Base-by-base conservation (phyloP, 2,329 filamentous ascomycete species). In the Teratosphaeriaceae sp. region DNA sequence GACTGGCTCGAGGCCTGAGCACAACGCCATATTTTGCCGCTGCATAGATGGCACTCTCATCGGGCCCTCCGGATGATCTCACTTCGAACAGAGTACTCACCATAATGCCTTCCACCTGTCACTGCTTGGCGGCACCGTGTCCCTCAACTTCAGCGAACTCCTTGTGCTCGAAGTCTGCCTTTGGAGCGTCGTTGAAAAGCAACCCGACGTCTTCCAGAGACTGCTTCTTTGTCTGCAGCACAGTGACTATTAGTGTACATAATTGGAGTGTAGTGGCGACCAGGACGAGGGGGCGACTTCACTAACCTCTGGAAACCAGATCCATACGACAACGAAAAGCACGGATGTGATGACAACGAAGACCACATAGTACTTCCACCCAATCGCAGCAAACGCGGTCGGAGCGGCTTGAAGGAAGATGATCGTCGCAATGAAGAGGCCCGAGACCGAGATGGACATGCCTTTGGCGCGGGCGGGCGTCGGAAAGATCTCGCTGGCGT, bases 401-500 rank as follows among this genome's bases (percentile, higher is more conserved):
- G 36, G 37, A 15, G 38, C 42, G 8, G 42, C 36, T 22, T 37
- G 38, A 27, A 40, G 18, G 24, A 15, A 24, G 36, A 35, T 13
- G 31, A 40, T 26, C 11, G 18, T 40, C 37, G 22, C 16, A 24
- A 23, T 13, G 20, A 38, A 38, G 15, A 38, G 31, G 9, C 31
- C 31, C 22, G 15, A 20, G 6, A 24, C 35, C 35, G 35, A 38
- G 13, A 24, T 24, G 12, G 35, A 13, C 35, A 38, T 20, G 9
- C 35, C 35, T 16, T 38, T 38, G 11, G 43, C 62, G 7, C 31
- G 31, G 9, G 18, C 13, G 15, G 31, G 58, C 2, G 61, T 65
- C 5, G 61, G 62, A 55, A 58, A 64, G 21, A 64, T 63, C 42
- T 65, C 62, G 13, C 53, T 57, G 9, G 51, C 53, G 35, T 65